Base-by-base conservation (phyloP, 768 basidiomycete species). In the Leccinum aurantiacum region DNA sequence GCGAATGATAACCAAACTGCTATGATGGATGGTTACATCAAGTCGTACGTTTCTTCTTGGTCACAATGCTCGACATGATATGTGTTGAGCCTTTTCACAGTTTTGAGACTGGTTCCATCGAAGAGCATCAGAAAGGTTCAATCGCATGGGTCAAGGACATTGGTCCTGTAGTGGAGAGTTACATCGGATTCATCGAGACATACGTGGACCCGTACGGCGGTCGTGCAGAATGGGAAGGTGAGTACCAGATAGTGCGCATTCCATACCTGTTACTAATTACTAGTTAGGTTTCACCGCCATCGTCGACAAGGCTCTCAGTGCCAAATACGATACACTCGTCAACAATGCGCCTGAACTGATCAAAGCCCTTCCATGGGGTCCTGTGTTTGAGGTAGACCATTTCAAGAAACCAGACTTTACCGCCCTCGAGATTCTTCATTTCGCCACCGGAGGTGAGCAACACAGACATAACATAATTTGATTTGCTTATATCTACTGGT, bases 141-240 rank as follows among this genome's bases (percentile, higher is more conserved):
- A 82, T 75, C 29, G 78, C 85, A 61, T 95, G 93, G 93, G 93
- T 95, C 25, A 87, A 89, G 73, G 93, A 95, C 69, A 76, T 91
- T 22, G 89, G 91, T 0, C 93, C 93, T 4, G 88, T 90, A 35
- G 93, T 95, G 17, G 93, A 95, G 73, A 89, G 85, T 31, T 93
- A 94, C 72, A 86, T 94, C 58, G 92, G 92, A 74, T 92, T 91
- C 71, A 81, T 92, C 44, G 90, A 92, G 79, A 92, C 88, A 1
- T 91, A 91, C 61, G 88, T 93, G 17, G 93, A 95, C 69, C 93
- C 93, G 7, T 93, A 91, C 60, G 93, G 93, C 37, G 88, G 84
- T n/a, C 85, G 93, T 54, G 93, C 93, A 0, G 93, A 95, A 72
- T 95, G 93, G 93, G 92, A 95, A 83, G 92, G 91, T 85, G 57